Evolutionary conservation across 495 filamentous ascomycete species (phyloP).

Genomic region (Choiromyces venosus): DNA sequence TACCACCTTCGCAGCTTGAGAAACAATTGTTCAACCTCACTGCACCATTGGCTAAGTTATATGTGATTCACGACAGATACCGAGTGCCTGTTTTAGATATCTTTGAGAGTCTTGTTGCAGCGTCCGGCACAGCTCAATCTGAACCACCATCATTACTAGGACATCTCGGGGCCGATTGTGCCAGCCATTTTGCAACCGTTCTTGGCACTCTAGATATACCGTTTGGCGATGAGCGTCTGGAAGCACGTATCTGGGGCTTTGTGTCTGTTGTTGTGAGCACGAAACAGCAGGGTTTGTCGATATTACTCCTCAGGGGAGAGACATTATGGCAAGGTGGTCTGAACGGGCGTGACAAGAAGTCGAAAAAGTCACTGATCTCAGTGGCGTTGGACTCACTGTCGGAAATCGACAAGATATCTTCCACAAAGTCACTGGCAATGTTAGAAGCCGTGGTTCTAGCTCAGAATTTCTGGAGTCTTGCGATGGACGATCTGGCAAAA

Average conservation of each 20-base stretch:
- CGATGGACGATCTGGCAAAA: slow-evolving; percentile 66
- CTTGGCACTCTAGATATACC: slow-evolving; percentile 74
- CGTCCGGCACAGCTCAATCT: slow-evolving; percentile 46
- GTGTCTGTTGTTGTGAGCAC: slow-evolving; percentile 82
- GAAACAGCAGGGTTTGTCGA: slow-evolving; percentile 90
- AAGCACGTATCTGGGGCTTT: slow-evolving; percentile 71
- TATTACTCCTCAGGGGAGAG: slow-evolving; percentile 82
- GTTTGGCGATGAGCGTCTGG: slow-evolving; percentile 55
- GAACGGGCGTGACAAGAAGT: slow-evolving; percentile 47
- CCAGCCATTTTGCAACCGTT: slow-evolving; percentile 74
- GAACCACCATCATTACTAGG: slow-evolving; percentile 88
- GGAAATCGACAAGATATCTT: slow-evolving; percentile 58
- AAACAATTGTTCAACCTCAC: slow-evolving; percentile 71
- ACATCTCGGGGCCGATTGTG: slow-evolving; percentile 72
- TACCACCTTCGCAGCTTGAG: slow-evolving; percentile 60
- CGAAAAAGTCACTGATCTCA: slow-evolving; percentile 60
- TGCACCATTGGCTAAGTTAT: slow-evolving; percentile 69
- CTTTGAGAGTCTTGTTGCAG: slow-evolving; percentile 65
- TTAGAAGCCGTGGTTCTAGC: slow-evolving; percentile 79
- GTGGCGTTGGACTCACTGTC: slow-evolving; percentile 70
- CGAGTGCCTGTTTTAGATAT: slow-evolving; percentile 60
- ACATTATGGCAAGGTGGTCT: slow-evolving; percentile 65
- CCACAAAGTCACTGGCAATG: slow-evolving; percentile 61
- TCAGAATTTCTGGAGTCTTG: slow-evolving; percentile 90
- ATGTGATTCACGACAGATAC: slow-evolving; percentile 64